Conservation (phyloP, 2,329 filamentous ascomycete species). For the Domatiomyces catenatus region DNA sequence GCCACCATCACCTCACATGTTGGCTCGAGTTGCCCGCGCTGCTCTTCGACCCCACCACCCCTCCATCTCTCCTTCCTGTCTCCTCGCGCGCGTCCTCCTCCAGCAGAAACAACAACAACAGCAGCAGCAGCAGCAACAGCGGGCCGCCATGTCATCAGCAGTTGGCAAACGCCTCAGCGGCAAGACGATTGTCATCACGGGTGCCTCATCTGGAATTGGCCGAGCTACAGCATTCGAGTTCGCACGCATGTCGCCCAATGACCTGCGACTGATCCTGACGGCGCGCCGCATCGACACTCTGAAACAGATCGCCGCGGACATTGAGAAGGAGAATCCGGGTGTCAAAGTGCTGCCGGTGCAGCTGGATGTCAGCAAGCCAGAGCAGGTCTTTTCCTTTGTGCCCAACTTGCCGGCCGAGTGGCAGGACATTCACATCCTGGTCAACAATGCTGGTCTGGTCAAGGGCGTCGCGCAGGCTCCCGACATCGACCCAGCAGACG, state of each 20-base stretch:
- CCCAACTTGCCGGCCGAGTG: conserved; percentile 62
- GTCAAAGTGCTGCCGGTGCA: conserved; percentile 70
- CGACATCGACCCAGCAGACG: conserved; percentile 65
- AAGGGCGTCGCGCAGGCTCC: conserved; percentile 76
- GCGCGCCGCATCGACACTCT: conserved; percentile 72
- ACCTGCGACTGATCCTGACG: conserved; percentile 71
- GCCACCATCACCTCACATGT: background rate
- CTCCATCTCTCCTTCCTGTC: background rate
- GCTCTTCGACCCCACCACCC: background rate
- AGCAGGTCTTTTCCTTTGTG: conserved; percentile 60
- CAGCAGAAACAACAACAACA: background rate
- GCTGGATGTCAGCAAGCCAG: conserved; percentile 70
- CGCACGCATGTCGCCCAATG: conserved; percentile 63
- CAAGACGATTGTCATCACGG: conserved; percentile 86
- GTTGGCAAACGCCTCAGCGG: conserved; percentile 70
- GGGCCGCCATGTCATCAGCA: conserved; percentile 45
- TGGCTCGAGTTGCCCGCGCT: background rate
- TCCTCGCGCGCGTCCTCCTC: background rate
- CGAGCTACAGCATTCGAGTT: conserved; percentile 63
- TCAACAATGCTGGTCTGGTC: conserved; percentile 92
- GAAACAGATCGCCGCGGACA: conserved; percentile 59
- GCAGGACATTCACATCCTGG: conserved; percentile 68
- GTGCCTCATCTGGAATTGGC: conserved; percentile 86
- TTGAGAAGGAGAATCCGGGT: conserved; percentile 58
- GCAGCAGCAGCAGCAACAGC: background rate